phyloP scores from a whole-genome alignment of 1,284 basidiomycete species.

The Fistulina hepatica region DNA sequence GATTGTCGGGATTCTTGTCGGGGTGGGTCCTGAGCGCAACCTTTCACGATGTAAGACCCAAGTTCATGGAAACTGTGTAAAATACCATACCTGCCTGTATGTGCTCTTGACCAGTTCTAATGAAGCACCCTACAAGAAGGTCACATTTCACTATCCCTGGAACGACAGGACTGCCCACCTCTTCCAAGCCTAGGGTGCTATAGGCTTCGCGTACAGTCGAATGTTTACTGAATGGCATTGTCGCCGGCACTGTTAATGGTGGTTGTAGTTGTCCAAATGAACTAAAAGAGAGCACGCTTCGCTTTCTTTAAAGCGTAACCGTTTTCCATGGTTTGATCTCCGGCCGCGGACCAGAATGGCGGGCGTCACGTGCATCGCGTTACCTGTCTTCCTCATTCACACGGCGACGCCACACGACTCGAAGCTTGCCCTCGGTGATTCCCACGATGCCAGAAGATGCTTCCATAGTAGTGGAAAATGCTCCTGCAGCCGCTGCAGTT shows the following conservation, averaged over 20 bases:
- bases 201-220: constrained; percentile 38
- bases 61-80: constrained; percentile 1
- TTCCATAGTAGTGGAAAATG: background rate
- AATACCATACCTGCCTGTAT: constrained; percentile 47
- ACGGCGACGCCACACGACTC: no score
- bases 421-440: background rate
- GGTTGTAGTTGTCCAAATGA: background rate
- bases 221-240: no score
- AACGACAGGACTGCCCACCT: constrained; percentile 30
- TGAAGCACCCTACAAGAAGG: constrained; percentile 38
- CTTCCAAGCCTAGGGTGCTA: constrained; percentile 41
- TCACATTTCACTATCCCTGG: no score
- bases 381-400: no score
- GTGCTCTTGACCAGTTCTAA: constrained; percentile 52
- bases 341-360: no score
- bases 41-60: constrained; percentile 23
- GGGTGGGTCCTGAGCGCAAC: constrained; percentile 59
- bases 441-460: background rate
- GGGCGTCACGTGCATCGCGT: no score
- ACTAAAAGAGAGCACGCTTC: no score
- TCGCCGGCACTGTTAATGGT: no score
- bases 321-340: no score
- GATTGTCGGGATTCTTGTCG: constrained; percentile 59
- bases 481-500: background rate
- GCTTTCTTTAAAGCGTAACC: no score